These are phyloP conservation scores for Scedosporium aurantiacum DNA, from an alignment of 2,329 filamentous ascomycete genomes.

Conservation along the genomic window DNA sequence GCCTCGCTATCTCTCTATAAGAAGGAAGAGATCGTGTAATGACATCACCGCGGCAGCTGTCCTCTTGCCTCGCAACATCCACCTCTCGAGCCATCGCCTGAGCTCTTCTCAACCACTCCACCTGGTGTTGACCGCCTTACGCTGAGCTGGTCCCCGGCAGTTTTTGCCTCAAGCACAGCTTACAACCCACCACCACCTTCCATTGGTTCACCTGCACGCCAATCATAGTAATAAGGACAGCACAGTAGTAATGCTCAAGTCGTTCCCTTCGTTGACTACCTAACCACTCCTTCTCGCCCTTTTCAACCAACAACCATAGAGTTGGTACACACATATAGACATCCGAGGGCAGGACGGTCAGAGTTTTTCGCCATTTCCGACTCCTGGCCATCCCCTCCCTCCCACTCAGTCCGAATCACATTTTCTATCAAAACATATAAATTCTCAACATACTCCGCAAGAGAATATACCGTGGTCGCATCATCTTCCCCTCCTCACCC, in stretches of 20 bases:
- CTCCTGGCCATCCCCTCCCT: too few relatives aligned
- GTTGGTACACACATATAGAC: not conserved
- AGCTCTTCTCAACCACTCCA: not conserved
- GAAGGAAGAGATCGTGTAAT: not conserved
- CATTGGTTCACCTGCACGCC: not conserved
- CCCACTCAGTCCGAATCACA: too few relatives aligned
- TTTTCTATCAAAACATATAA: too few relatives aligned
- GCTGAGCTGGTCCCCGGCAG: not conserved
- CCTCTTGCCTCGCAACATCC: not conserved
- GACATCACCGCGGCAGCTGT: not conserved
- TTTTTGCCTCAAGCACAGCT: not conserved
- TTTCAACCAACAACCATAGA: not conserved
- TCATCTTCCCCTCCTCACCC: too few relatives aligned
- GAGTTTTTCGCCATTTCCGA: too few relatives aligned
- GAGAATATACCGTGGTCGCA: too few relatives aligned
- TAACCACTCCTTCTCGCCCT: not conserved
- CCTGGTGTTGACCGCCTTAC: not conserved
- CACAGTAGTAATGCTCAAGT: not conserved
- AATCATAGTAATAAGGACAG: not conserved
- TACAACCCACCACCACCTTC: not conserved
- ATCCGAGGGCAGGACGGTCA: not conserved
- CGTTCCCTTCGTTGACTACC: not conserved
- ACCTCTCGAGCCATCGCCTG: not conserved
- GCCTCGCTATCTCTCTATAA: too few relatives aligned
- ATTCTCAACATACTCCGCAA: too few relatives aligned